Evolutionary conservation across 257 asterid species (phyloP).

Genomic region (Plantago ovata): DNA sequence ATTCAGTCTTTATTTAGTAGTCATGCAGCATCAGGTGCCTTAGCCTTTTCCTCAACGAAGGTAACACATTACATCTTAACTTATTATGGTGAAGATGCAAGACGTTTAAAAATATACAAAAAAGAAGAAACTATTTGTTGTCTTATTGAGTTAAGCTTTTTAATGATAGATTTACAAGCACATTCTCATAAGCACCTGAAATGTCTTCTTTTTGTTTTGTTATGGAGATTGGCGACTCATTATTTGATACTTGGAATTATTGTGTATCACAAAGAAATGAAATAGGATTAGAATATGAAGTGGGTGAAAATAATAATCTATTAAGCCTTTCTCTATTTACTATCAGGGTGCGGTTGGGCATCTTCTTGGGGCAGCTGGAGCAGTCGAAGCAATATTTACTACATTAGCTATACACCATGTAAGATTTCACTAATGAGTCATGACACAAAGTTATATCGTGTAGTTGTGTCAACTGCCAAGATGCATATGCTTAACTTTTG

Average conservation of each 20-base stretch:
- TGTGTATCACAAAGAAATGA: too few species aligned
- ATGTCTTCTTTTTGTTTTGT: too few species aligned
- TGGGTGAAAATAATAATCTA: background rate
- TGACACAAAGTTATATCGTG: background rate
- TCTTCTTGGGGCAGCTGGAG: constrained; percentile 98
- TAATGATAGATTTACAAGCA: too few species aligned
- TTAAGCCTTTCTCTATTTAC: constrained; percentile 6
- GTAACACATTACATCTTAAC: constrained; percentile 22
- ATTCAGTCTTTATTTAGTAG: constrained; percentile 58
- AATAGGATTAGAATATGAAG: background rate
- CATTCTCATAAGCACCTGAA: too few species aligned
- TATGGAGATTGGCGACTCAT: too few species aligned
- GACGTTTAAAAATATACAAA: background rate
- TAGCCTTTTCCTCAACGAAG: constrained; percentile 92
- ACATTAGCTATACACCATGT: constrained; percentile 79
- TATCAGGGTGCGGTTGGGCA: constrained; percentile 88
- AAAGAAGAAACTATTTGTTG: background rate
- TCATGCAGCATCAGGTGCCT: constrained; percentile 61
- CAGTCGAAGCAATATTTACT: constrained; percentile 85
- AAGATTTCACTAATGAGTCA: constrained; percentile 31
- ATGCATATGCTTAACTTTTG: background rate
- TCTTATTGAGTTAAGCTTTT: background rate
- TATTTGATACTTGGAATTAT: too few species aligned
- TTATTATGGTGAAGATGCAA: background rate
- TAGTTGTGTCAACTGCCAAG: background rate